Conservation (phyloP, 768 basidiomycete species). For the Naganishia vishniacii region DNA sequence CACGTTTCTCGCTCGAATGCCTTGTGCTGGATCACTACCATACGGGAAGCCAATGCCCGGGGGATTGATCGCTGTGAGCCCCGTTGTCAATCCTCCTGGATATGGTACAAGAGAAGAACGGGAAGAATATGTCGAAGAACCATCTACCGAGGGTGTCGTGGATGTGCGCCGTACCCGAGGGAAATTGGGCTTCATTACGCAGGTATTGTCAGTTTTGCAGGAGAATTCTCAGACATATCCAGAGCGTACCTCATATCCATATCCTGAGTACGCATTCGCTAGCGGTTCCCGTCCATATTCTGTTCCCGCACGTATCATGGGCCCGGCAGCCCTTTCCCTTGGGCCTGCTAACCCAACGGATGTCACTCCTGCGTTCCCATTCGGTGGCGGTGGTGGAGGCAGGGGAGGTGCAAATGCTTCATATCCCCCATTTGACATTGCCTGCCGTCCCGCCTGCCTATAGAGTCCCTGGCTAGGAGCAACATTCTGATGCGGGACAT, state of each 20-base stretch:
- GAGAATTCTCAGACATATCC: neutral
- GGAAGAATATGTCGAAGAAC: neutral
- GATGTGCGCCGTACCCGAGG: conserved; percentile 1
- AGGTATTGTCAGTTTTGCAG: neutral
- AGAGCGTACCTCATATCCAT: conserved; percentile 1
- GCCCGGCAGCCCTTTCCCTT: neutral
- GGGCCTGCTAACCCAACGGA: neutral
- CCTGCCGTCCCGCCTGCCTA: neutral
- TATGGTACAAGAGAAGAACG: neutral
- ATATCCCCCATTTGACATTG: conserved; percentile 37
- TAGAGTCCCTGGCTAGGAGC: neutral
- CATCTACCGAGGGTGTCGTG: neutral
- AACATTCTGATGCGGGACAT: neutral
- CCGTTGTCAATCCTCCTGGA: neutral
- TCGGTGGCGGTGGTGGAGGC: conserved; percentile 23
- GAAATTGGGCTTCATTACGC: neutral
- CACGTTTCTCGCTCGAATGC: neutral
- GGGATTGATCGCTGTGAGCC: neutral
- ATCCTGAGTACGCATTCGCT: conserved; percentile 5
- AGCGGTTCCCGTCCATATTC: neutral
- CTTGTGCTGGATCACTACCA: neutral
- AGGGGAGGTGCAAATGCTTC: conserved; percentile 40
- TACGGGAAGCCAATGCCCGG: neutral
- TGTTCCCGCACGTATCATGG: neutral
- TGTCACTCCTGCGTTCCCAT: neutral